phyloP scores from a whole-genome alignment of 2,329 filamentous ascomycete genomes.

The Talaromyces sp. region DNA sequence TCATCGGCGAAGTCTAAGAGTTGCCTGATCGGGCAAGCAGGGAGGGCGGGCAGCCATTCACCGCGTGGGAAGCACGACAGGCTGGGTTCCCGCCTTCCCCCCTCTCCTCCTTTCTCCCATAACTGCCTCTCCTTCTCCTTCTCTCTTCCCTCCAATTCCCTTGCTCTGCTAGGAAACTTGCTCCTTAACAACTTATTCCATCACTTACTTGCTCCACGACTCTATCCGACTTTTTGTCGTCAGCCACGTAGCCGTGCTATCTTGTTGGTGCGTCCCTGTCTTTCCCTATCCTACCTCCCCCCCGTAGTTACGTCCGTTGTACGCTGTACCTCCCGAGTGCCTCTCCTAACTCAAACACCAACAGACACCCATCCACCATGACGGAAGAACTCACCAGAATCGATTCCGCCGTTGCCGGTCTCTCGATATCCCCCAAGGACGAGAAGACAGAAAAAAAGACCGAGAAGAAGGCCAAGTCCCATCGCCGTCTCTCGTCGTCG shows the following conservation, averaged over 20 bases:
- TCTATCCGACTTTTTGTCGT: neutral
- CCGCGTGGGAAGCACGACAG: neutral
- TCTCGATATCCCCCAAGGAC: constrained; percentile 63
- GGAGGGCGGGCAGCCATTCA: constrained; percentile 4
- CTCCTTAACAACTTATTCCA: neutral
- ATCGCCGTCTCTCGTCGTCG: constrained; percentile 69
- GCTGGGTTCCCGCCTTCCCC: neutral
- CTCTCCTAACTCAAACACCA: neutral
- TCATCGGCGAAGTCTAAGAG: constrained; percentile 2
- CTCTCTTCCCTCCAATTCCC: constrained; percentile 1
- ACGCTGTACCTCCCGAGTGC: neutral
- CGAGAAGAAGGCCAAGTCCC: constrained; percentile 53
- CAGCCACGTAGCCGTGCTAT: neutral
- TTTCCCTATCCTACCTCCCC: neutral
- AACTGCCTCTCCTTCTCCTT: constrained; percentile 18
- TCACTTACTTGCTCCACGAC: neutral
- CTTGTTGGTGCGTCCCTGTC: neutral
- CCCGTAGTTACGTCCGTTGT: neutral
- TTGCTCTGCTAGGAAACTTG: constrained; percentile 9
- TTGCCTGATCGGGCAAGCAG: neutral
- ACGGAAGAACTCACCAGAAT: constrained; percentile 72
- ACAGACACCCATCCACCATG: constrained; percentile 40
- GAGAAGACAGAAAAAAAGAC: constrained; percentile 57
- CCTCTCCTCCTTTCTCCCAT: neutral
- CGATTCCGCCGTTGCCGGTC: constrained; percentile 83